Evolutionary conservation across 78 protist species (phyloP), one percentile per base, ranked within the genome.

Genomic region (Dictyostelium purpureum): DNA sequence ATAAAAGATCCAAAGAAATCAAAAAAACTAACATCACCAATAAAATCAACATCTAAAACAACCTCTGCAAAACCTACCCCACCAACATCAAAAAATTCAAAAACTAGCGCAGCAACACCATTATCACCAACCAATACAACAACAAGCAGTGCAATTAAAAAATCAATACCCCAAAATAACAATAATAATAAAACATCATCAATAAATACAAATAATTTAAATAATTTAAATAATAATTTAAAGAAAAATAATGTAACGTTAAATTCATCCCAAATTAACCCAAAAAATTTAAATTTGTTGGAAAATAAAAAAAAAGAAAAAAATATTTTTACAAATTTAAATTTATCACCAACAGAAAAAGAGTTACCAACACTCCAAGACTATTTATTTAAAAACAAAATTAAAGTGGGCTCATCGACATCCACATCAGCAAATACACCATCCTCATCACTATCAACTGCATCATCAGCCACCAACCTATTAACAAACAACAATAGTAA

Each of bases 301-400:
- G n/a, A 47, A 47, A 47, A 47, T 14, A 10, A 61, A 35, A 35
- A 61, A 31, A 9, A 31, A 61, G 24, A 28, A 61, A 61, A 28
- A 31, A 28, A 26, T n/a, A n/a, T n/a, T 42, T 24, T 11, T 33
- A 33, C 4, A 35, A 40, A 2, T 6, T 19, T 35, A 67, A 28
- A 37, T 7, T 11, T 40, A 26, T 6, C 47, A n/a, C 1, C 63
- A 56, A 4, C 28, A 37, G 54, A 24, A 19, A 12, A 16, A 26
- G 56, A 52, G 18, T 54, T 54, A 42, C 70, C 90, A 26, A 56
- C 90, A 52, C 89, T 67, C 0, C 75, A 67, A 40, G 4, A 38
- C 1, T 40, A 67, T 38, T 26, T 38, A 21, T 16, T 38, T 7
- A 61, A 31, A 61, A 61, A 61, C 37, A n/a, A 31, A 31, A 61